These are phyloP conservation scores for Prorocentrum cordatum DNA, from an alignment of 169 alveolate genomes.

Conservation along the genomic window DNA sequence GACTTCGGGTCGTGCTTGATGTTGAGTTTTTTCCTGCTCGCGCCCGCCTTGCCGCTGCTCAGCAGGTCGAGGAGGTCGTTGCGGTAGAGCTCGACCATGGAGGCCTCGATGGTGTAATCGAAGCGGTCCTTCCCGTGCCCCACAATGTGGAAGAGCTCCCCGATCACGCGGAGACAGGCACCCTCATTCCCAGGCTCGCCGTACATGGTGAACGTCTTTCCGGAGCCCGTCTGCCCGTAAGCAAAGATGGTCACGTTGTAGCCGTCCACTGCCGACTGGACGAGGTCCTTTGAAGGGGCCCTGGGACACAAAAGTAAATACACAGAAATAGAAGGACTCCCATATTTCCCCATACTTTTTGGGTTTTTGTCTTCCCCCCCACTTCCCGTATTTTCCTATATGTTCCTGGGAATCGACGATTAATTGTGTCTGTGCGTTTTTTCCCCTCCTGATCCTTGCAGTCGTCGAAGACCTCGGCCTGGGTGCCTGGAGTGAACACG, in stretches of 20 bases:
- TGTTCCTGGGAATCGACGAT: too few species aligned
- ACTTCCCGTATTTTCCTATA: too few species aligned
- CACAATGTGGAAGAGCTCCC: not conserved
- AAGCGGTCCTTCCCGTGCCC: not conserved
- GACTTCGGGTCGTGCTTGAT: not conserved
- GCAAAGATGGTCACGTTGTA: slow-evolving; percentile 63
- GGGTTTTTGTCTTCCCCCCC: too few species aligned
- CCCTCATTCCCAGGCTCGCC: not conserved
- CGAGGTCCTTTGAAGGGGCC: too few species aligned
- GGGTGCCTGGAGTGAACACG: slow-evolving; percentile 55
- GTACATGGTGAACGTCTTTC: slow-evolving; percentile 67
- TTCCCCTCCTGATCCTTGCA: too few species aligned
- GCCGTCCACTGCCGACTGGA: too few species aligned
- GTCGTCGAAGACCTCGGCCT: slow-evolving; percentile 47
- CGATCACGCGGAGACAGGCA: not conserved
- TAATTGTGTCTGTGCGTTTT: too few species aligned
- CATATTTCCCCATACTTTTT: too few species aligned
- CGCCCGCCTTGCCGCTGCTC: not conserved
- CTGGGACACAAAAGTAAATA: too few species aligned
- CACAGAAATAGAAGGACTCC: too few species aligned
- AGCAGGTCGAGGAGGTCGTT: slow-evolving; percentile 19
- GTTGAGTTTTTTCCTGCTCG: slow-evolving; percentile 8
- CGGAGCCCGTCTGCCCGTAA: slow-evolving; percentile 34
- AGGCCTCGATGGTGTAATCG: slow-evolving; percentile 19
- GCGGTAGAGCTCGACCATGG: slow-evolving; percentile 61